Evolutionary conservation across 202 grass and related monocot genomes (phyloP).

Genomic region (Panicum virgatum): DNA sequence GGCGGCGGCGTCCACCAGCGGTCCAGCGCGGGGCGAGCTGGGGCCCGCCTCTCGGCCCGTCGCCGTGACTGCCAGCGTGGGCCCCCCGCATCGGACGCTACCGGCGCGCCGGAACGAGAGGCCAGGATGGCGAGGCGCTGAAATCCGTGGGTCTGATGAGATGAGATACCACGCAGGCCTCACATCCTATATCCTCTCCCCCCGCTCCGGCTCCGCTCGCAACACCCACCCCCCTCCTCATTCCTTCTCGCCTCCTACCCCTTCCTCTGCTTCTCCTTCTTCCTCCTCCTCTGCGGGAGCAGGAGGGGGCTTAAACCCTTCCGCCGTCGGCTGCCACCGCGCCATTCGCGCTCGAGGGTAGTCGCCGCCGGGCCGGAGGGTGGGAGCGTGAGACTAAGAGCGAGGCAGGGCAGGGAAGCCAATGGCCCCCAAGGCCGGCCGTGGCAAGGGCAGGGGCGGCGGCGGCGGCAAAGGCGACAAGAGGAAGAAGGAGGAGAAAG

Average conservation of each 20-base stretch:
- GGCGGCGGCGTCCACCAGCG: too few species aligned
- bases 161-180: conserved; percentile 38
- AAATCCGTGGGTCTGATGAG: conserved; percentile 37
- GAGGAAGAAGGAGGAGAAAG: conserved; percentile 99
- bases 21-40: too few species aligned
- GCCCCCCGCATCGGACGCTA: conserved; percentile 22
- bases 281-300: not conserved
- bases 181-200: conserved; percentile 66
- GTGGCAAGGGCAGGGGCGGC: conserved; percentile 71
- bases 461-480: conserved; percentile 67
- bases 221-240: not conserved
- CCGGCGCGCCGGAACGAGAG: conserved; percentile 33
- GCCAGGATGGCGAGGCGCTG: conserved; percentile 53
- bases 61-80: conserved; percentile 1
- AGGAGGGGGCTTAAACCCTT: conserved; percentile 12
- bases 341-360: not conserved
- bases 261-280: not conserved
- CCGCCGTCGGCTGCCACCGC: not conserved
- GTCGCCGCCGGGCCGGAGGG: not conserved
- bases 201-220: not conserved
- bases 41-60: not conserved
- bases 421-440: conserved; percentile 93
- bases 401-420: not conserved
- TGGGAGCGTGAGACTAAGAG: not conserved
- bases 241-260: not conserved